Percentiles rank a stretch among this genome's conserved stretches.
Conservation (phyloP, 108 stramenopile species). For the Stephanodiscus triporus region DNA sequence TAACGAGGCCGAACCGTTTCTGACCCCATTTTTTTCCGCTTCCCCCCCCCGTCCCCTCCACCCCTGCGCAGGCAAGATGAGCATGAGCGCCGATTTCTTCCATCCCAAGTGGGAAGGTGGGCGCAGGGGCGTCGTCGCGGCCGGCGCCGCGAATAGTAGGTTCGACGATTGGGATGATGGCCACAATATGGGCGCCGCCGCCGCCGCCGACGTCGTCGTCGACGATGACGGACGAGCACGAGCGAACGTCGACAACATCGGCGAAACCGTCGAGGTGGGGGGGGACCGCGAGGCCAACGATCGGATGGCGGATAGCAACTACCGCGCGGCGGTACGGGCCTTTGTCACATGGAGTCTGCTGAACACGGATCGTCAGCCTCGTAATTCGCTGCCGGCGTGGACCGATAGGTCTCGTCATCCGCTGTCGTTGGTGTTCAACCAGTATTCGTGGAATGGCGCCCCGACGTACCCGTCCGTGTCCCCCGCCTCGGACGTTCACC, state of each 20-base stretch:
- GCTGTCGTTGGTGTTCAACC: not conserved
- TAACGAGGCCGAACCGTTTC: too few species aligned
- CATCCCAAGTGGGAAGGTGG: slow-evolving; percentile 56
- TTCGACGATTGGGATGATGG: slow-evolving; percentile 1
- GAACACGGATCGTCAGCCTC: not conserved
- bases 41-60: not conserved
- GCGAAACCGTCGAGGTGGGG: not conserved
- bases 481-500: slow-evolving; percentile 49
- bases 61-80: slow-evolving; percentile 5
- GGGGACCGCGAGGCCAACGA: not conserved
- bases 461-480: slow-evolving; percentile 13
- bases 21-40: too few species aligned
- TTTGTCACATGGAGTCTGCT: not conserved
- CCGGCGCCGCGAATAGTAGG: not conserved
- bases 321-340: not conserved
- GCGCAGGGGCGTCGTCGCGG: not conserved
- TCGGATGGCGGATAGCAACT: not conserved
- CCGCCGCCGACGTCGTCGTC: not conserved
- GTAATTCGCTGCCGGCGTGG: not conserved
- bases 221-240: not conserved
- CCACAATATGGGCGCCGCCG: too few species aligned
- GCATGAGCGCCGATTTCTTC: slow-evolving; percentile 78
- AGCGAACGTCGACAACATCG: not conserved
- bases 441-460: not conserved
- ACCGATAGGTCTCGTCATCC: not conserved